A percentile compares a stretch with the other conserved stretches of the same genome.
phyloP scores from a whole-genome alignment of 1,284 basidiomycete genomes.

The Paramarasmius palmivorus region DNA sequence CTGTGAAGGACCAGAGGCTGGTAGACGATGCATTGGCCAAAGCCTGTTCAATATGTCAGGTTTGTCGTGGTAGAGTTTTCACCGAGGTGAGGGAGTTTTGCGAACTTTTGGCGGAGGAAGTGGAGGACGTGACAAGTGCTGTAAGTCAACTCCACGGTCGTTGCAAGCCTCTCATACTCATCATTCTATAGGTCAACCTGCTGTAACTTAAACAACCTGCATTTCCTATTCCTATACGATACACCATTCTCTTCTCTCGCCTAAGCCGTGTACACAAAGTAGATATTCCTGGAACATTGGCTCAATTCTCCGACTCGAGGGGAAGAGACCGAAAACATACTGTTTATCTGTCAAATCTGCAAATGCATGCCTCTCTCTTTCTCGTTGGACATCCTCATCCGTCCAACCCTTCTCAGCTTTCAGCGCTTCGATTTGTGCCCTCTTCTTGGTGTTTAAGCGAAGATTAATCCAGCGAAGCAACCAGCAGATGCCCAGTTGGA shows the following conservation, averaged over 20 bases:
- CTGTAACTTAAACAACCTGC: no score
- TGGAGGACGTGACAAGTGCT: not conserved
- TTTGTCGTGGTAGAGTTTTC: not conserved
- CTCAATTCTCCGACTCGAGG: no score
- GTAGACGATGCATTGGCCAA: not conserved
- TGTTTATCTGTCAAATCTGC: constrained; percentile 64
- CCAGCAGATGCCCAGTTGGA: constrained; percentile 52
- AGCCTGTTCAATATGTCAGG: not conserved
- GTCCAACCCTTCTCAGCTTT: constrained; percentile 54
- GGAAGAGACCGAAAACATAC: constrained; percentile 23
- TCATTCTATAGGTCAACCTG: no score
- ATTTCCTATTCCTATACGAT: no score
- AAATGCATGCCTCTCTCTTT: constrained; percentile 62
- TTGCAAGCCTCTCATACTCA: no score
- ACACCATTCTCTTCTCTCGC: no score
- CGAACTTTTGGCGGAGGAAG: not conserved
- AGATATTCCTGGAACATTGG: no score
- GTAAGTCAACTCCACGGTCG: not conserved
- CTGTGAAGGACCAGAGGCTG: not conserved
- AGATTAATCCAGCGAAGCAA: constrained; percentile 57
- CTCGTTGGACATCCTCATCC: constrained; percentile 53
- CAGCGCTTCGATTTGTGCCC: constrained; percentile 38
- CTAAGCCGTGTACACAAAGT: no score
- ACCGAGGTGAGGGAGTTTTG: not conserved
- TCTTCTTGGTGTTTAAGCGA: constrained; percentile 53